Base-by-base conservation (phyloP, 768 basidiomycete genomes). In the Chiua virens region DNA sequence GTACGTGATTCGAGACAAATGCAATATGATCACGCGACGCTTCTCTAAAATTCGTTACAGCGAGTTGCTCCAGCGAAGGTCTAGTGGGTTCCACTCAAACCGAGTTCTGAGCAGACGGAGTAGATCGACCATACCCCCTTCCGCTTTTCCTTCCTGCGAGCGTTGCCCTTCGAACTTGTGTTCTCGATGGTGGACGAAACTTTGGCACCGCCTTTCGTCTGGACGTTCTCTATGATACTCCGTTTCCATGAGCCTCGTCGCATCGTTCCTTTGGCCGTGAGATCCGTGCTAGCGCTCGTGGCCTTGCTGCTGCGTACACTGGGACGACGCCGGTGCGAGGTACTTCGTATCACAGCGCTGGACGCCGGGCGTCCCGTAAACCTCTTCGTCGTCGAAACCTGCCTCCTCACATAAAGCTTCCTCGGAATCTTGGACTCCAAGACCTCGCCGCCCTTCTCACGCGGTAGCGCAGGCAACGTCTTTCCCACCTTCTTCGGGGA, bases 41-140 rank as follows among this genome's bases (percentile, higher is more conserved):
- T 17, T 8, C 9, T 34, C 15, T 1, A 34, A 34, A 27, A 8
- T 5, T 27, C 25, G 25, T 27, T 8, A 27, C 4, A 27, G 25
- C 8, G 15, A 23, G 7, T 35, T 39, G 10, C 32, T 62, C 47
- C 54, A 17, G 45, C 32, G 7, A n/a, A n/a, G n/a, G 38, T 43
- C 17, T 40, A 57, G 32, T 52, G 37, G 5, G 21, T 30, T 36
- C 53, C 58, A 35, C 48, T 58, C 42, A 53, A 37, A 28, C 57
- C 58, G 14, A 67, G 51, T n/a, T 66, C 64, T 0, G 64, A 59
- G 43, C 54, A 57, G 7, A 65, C 65, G 21, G 65, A 67, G 51
- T 65, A 65, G 40, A 65, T 65, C 0, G 64, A 65, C 62, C 65
- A 56, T 8, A 55, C n/a, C 17, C 62, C 62, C 47, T 59, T 67